A percentile compares a stretch with the other conserved stretches of the same genome.
Conservation (phyloP, 208 protist species). For the Trypanosoma conorhini region DNA sequence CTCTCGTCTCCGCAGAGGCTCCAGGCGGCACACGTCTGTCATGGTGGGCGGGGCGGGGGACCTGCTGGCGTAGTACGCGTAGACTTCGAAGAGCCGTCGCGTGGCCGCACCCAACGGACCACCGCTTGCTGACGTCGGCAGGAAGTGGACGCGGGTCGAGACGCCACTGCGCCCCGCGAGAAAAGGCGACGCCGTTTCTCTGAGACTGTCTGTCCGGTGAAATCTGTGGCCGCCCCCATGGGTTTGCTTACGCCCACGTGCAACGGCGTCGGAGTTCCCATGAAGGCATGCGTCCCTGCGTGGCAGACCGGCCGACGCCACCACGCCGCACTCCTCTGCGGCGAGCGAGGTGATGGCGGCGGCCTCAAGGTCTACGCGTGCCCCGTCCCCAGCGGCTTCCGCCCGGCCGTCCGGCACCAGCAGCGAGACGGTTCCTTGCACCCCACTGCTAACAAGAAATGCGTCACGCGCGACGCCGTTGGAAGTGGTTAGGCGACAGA, state of each 20-base stretch:
- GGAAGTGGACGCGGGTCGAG: neutral
- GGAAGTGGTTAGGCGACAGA: slow-evolving; percentile 1
- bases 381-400: neutral
- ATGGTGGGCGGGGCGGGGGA: neutral
- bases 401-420: neutral
- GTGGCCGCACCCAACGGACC: slow-evolving; percentile 8
- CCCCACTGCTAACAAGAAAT: slow-evolving; percentile 27
- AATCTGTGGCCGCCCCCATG: neutral
- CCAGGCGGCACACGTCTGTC: neutral
- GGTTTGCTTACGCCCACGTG: neutral
- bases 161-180: neutral
- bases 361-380: neutral
- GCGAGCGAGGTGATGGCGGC: neutral
- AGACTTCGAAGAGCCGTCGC: slow-evolving; percentile 20
- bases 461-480: neutral
- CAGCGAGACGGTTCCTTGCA: slow-evolving; percentile 17
- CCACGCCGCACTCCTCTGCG: neutral
- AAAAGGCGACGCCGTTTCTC: neutral
- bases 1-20: neutral
- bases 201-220: neutral
- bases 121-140: neutral
- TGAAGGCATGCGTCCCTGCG: slow-evolving; percentile 3
- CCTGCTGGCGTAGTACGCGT: slow-evolving; percentile 25
- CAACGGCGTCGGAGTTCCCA: neutral
- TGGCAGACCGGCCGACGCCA: slow-evolving; percentile 15